Conservation (phyloP, 2,329 filamentous ascomycete species). For the Cladophialophora immunda region DNA sequence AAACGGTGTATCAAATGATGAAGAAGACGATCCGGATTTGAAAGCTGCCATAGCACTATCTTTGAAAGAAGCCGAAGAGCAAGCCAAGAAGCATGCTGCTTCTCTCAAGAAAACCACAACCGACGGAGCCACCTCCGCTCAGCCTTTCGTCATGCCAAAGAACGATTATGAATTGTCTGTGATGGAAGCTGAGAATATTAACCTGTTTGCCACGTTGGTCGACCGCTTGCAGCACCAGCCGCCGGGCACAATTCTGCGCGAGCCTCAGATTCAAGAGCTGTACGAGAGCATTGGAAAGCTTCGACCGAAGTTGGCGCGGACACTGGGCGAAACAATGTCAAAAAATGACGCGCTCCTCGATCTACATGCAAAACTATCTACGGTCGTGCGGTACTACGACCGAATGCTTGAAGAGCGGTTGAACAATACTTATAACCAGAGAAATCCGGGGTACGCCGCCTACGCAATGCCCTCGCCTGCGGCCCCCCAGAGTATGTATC, state of each 20-base stretch:
- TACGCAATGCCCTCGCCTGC: conserved; percentile 55
- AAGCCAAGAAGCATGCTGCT: conserved; percentile 89
- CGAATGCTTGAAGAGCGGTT: conserved; percentile 96
- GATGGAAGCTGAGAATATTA: conserved; percentile 96
- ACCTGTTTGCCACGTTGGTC: conserved; percentile 91
- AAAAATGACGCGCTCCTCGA: conserved; percentile 97
- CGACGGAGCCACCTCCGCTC: conserved; percentile 62
- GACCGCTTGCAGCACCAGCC: conserved; percentile 95
- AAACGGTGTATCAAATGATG: conserved; percentile 59
- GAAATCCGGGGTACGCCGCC: conserved; percentile 69
- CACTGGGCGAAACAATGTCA: conserved; percentile 99
- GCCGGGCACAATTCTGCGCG: conserved; percentile 92
- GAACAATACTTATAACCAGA: conserved; percentile 81
- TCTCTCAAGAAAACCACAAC: conserved; percentile 76
- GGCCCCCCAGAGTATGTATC: conserved; percentile 68
- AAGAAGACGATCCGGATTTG: conserved; percentile 91
- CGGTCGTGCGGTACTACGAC: conserved; percentile 96
- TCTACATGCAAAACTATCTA: conserved; percentile 92
- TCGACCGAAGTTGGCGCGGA: conserved; percentile 90
- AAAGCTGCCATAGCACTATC: conserved; percentile 96
- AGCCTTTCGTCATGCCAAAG: conserved; percentile 70
- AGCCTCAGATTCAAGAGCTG: conserved; percentile 96
- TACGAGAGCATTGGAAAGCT: conserved; percentile 97
- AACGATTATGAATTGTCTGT: conserved; percentile 94
- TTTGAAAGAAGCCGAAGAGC: conserved; percentile 95